Conservation (phyloP, 2,329 filamentous ascomycete genomes). For the Berkeleyomyces rouxiae region DNA sequence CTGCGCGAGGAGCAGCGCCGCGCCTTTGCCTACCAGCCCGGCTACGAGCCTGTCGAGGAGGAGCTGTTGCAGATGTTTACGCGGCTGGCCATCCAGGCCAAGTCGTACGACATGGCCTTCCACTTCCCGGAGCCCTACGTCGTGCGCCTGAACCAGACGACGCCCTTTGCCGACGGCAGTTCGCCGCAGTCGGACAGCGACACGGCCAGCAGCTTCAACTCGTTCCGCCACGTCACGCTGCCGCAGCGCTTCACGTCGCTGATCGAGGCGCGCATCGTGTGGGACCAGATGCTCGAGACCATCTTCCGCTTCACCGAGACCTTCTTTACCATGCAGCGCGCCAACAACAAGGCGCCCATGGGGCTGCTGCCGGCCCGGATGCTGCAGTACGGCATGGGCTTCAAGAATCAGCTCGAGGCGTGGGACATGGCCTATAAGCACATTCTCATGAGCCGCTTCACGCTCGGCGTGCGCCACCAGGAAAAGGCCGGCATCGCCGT, state of each 20-base stretch:
- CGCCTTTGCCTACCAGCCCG: slow-evolving; percentile 15
- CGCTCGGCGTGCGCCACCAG: slow-evolving; percentile 33
- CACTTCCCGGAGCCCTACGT: slow-evolving; percentile 48
- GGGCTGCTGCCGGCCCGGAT: slow-evolving; percentile 33
- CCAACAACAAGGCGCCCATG: slow-evolving; percentile 33
- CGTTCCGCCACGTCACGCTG: slow-evolving; percentile 15
- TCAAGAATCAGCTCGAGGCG: slow-evolving; percentile 33
- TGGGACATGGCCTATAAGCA: slow-evolving; percentile 42
- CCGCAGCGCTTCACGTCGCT: slow-evolving; percentile 32
- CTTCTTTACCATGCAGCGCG: slow-evolving; percentile 26
- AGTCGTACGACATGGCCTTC: slow-evolving; percentile 52
- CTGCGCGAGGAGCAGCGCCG: slow-evolving; percentile 30
- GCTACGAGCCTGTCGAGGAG: slow-evolving; percentile 33
- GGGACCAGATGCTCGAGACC: slow-evolving; percentile 39
- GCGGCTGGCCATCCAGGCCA: slow-evolving; percentile 46
- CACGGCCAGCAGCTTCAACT: not conserved
- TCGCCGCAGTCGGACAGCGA: not conserved
- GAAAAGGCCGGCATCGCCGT: slow-evolving; percentile 44
- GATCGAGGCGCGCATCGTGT: slow-evolving; percentile 37
- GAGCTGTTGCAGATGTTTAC: slow-evolving; percentile 48
- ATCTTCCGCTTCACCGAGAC: slow-evolving; percentile 43
- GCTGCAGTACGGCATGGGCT: slow-evolving; percentile 30
- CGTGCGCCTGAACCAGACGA: slow-evolving; percentile 28
- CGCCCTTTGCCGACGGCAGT: not conserved
- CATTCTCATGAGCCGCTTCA: slow-evolving; percentile 33